These are phyloP conservation scores for Labyrinthula sp. DNA, from an alignment of 352 stramenopile species.

Conservation along the genomic window DNA sequence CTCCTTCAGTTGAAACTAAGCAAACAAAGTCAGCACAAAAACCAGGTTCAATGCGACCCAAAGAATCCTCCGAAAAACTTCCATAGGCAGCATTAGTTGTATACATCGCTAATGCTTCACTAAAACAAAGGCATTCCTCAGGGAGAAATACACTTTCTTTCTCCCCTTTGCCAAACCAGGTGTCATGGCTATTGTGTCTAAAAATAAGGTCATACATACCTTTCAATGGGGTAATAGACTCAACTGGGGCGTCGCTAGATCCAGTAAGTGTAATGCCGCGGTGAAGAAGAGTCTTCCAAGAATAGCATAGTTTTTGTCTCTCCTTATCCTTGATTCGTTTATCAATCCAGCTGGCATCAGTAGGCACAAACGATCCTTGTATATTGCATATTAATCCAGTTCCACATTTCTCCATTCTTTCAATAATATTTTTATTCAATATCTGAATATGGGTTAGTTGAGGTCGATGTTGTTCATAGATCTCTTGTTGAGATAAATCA, in stretches of 20 bases:
- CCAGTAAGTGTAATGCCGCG: conserved; percentile 49
- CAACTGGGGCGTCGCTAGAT: conserved; percentile 54
- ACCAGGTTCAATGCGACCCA: conserved; percentile 27
- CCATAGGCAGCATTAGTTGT: conserved; percentile 37
- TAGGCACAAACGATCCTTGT: conserved; percentile 60
- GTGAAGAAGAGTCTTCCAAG: conserved; percentile 54
- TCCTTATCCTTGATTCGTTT: conserved; percentile 46
- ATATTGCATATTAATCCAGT: conserved; percentile 59
- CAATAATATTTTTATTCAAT: conserved; percentile 46
- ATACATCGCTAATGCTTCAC: conserved; percentile 52
- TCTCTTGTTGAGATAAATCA: conserved; percentile 36
- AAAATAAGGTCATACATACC: conserved; percentile 63
- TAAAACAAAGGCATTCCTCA: conserved; percentile 46
- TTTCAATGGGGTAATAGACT: conserved; percentile 58
- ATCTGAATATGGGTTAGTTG: conserved; percentile 70
- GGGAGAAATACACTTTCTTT: conserved; percentile 40
- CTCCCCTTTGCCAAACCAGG: conserved; percentile 35
- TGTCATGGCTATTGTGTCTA: conserved; percentile 38
- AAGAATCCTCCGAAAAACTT: conserved; percentile 12
- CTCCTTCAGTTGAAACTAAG: no score
- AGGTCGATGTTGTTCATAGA: no score
- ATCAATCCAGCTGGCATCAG: conserved; percentile 50
- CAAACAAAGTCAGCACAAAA: conserved; percentile 31
- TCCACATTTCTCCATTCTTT: conserved; percentile 44
- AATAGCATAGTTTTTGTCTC: conserved; percentile 48